Conservation (phyloP, 2,329 filamentous ascomycete species). For the Aspergillus neotritici region DNA sequence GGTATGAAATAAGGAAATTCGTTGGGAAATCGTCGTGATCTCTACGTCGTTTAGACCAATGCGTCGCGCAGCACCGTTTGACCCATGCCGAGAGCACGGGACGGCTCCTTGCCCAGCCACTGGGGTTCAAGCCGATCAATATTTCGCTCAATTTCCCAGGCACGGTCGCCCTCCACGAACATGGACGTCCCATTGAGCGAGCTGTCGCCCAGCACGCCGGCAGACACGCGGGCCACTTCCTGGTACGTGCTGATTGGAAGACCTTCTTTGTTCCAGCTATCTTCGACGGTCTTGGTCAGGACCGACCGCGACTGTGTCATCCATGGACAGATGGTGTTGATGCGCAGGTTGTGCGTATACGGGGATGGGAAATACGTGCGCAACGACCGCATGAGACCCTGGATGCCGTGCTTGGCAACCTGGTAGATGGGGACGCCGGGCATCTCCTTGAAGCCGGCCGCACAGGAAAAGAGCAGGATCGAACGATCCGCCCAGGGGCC, state of each 20-base stretch:
- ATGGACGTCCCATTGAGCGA: conserved; percentile 38
- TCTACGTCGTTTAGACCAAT: not conserved
- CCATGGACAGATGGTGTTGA: conserved; percentile 44
- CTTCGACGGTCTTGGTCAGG: conserved; percentile 32
- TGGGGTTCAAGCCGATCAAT: conserved; percentile 37
- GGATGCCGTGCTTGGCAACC: conserved; percentile 47
- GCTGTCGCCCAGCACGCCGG: conserved; percentile 31
- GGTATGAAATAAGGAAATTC: too few relatives aligned
- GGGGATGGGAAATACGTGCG: conserved; percentile 31
- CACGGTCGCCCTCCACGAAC: conserved; percentile 40
- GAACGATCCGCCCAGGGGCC: conserved; percentile 34
- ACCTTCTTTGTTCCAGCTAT: conserved; percentile 33
- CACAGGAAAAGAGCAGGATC: conserved; percentile 41
- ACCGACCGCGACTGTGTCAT: conserved; percentile 35
- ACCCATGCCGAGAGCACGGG: conserved; percentile 29
- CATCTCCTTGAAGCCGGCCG: conserved; percentile 46
- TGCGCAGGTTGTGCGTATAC: conserved; percentile 35
- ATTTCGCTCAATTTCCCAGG: conserved; percentile 42
- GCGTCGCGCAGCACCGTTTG: conserved; percentile 29
- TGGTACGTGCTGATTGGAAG: conserved; percentile 37
- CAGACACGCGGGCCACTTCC: conserved; percentile 38
- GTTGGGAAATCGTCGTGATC: too few relatives aligned
- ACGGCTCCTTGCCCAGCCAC: conserved; percentile 41
- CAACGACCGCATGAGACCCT: conserved; percentile 46
- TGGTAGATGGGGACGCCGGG: conserved; percentile 46